Evolutionary conservation across 805 yeast species (phyloP), one percentile per base, ranked within the genome.

Genomic region (Monosporozyma yasuniensis): DNA sequence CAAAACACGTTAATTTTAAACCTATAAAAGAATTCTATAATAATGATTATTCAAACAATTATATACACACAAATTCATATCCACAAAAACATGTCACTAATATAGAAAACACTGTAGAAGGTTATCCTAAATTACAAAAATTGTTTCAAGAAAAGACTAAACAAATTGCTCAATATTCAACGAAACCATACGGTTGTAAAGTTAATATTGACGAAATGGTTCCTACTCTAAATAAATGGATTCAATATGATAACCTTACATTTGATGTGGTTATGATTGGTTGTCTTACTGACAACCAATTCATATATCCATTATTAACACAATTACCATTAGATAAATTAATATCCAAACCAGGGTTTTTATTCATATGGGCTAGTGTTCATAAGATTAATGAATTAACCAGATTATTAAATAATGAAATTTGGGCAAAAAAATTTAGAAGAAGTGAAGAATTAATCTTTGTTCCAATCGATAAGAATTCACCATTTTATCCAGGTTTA

Each of bases 251-350:
- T 50, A 73, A 76, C 7, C 60, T 86, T 37, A 79, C 78, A 52
- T 91, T 90, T 65, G 96, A 90, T 63, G 95, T 88, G 10, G 84
- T 91, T 12, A 87, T 91, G 95, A 80, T 90, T 49, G 95, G 96
- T 1, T 91, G 93, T 2, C 71, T 91, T 47, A 77, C 84, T 1
- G 90, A 85, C 55, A 81, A 84, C 59, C 89, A 82, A 59, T 75
- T 84, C 49, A 70, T 85, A 18, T 72, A 78, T 42, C 84, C 87
- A 0, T 58, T 83, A 2, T 69, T 90, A 22, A 67, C 76, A 1
- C 77, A 76, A 55, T 68, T 89, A 43, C 96, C 96, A 0, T 70
- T 90, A 4, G 83, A 80, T 54, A 80, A 73, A 58, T 69, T 90
- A 30, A 80, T 93, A 49, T 77, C 96, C 1, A 84, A 83, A 54